Base-by-base conservation (phyloP, 1,139 yeast genomes). In the Kodamaea sp. region DNA sequence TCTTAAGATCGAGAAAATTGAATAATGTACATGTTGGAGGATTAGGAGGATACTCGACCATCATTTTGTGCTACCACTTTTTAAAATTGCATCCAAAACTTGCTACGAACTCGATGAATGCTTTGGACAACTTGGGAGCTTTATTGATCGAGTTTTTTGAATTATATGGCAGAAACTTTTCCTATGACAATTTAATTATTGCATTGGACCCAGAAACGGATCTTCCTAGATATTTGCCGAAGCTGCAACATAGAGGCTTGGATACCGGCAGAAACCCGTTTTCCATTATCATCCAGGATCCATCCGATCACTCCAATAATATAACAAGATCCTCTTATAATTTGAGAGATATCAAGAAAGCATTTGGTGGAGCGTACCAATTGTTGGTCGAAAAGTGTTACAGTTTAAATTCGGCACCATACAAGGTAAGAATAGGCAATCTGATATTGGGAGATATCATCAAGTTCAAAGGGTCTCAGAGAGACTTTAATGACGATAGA, bases 21-120 rank as follows among this genome's bases (percentile, higher is more conserved):
- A 90, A 92, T 53, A 86, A 88, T 50, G 98, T 92, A n/a, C 95
- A 86, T 52, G 83, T 83, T 15, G 99, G 99, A 38, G 98, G 98
- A 0, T 66, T 94, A 13, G 98, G 99, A 20, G 98, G 98, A 0
- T 92, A 85, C 55, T 81, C 97, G 7, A 87, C 90, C 15, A 88
- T 90, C 27, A 89, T 96, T 49, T 61, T 92, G 53, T 89, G 88
- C 23, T 84, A 84, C 51, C 84, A 95, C 21, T 90, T 92, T 54
- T 61, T 94, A 43, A 74, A 70, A 45, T 63, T 85, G 38, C 98
- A 92, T 58, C 97, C 97, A 9, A 72, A 89, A 46, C 53, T 90
- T 5, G 61, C 83, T 2, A 78, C 95, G 0, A 70, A 76, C 7
- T 78, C 80, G 32, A 83, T 90, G 45, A 71, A 76, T 29, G 80